Base-by-base conservation (phyloP, 23 red algal species). In the Gracilaria domingensis region DNA sequence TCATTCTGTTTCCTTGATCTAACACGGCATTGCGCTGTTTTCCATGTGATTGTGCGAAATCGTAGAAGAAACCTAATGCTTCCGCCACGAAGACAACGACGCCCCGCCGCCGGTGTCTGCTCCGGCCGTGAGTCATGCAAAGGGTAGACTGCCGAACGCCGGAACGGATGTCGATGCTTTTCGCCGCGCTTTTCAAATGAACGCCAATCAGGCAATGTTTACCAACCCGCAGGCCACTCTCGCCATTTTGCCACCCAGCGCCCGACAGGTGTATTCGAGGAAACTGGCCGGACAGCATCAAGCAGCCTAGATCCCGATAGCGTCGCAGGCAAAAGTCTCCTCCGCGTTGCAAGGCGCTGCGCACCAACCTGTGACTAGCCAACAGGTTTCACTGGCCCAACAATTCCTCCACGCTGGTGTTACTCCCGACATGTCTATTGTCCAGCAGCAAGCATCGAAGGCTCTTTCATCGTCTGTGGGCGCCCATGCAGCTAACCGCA, bases 171-270 rank as follows among this genome's bases (percentile, higher is more conserved):
- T 35, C 14, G 60, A 89, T 17, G 38, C 44, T 38, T 50, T 35
- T 23, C 39, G 57, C 28, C 89, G 71, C 32, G 34, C 32, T 4
- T 44, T 85, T 60, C 54, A 93, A 65, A 61, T 36, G 29, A 54
- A 29, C 24, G 66, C 83, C 17, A 72, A 78, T 25, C 60, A 79
- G 38, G 69, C 89, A 30, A 32, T 30, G 29, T 39, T 51, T 23
- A 45, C 45, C 20, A 25, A 62, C 23, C 11, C 59, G 2, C 59
- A 62, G 26, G 59, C 59, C n/a, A 32, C n/a, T 48, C 60, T 50
- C 18, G 47, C 21, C 30, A 69, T 29, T 36, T 48, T 40, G 34
- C 14, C n/a, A 13, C 30, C 66, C 55, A 37, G 24, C 45, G 67
- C 67, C 23, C 24, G 34, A 78, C 84, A 37, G 24, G 59, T 30